These are phyloP conservation scores for Penicillium maclennaniae DNA, from an alignment of 495 filamentous ascomycete species.

Conservation along the genomic window DNA sequence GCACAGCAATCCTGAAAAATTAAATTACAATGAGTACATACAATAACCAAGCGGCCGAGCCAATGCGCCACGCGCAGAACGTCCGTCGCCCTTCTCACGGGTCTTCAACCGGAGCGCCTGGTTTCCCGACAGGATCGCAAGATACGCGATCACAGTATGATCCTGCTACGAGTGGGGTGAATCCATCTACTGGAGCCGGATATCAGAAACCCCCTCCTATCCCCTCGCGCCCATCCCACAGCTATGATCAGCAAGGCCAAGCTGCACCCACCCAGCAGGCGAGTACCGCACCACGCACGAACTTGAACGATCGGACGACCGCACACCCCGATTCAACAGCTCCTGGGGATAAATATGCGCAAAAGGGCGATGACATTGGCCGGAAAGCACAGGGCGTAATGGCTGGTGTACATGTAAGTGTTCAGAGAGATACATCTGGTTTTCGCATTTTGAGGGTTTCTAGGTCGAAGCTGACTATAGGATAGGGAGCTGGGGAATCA, in stretches of 20 bases:
- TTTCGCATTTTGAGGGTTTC: neutral
- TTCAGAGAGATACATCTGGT: neutral
- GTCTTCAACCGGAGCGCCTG: slow-evolving; percentile 32
- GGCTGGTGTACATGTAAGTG: slow-evolving; percentile 39
- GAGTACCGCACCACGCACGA: slow-evolving; percentile 11
- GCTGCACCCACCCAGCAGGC: slow-evolving; percentile 16
- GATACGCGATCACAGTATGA: slow-evolving; percentile 24
- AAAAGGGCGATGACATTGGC: slow-evolving; percentile 7
- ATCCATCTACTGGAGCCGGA: slow-evolving; percentile 28
- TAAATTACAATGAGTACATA: slow-evolving; percentile 1
- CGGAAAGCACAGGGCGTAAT: slow-evolving; percentile 21
- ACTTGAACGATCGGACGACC: neutral
- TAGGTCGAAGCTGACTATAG: neutral
- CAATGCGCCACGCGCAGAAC: neutral
- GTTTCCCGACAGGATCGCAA: slow-evolving; percentile 12
- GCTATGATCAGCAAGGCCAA: slow-evolving; percentile 5
- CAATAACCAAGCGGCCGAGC: neutral
- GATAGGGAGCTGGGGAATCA: slow-evolving; percentile 42
- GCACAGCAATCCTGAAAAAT: neutral
- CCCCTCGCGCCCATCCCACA: slow-evolving; percentile 8
- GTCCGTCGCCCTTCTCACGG: slow-evolving; percentile 11
- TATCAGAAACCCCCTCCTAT: slow-evolving; percentile 13
- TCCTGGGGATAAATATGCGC: neutral
- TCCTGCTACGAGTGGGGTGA: slow-evolving; percentile 19
- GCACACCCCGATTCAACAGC: neutral